Percentiles rank a stretch among this genome's conserved stretches.
Evolutionary conservation across 306 rosid genomes (phyloP).

Genomic region (Carpinus fangiana): DNA sequence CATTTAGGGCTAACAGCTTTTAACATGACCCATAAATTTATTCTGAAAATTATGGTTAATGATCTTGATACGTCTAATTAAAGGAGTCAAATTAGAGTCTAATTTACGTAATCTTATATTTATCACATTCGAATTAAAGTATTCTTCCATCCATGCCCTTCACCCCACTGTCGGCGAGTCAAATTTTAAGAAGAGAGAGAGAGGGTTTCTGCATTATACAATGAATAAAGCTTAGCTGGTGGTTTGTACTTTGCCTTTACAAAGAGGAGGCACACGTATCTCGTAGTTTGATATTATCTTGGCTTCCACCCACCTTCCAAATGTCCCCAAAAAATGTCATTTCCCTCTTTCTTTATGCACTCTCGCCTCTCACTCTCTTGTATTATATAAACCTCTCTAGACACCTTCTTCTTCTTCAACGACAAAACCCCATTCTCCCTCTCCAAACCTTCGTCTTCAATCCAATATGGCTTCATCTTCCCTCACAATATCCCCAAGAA

Average conservation of each 20-base stretch:
- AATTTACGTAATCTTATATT: too few species aligned
- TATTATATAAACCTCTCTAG: slow-evolving; percentile 41
- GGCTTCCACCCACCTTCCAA: slow-evolving; percentile 73
- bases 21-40: too few species aligned
- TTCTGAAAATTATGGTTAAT: too few species aligned
- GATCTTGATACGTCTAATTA: too few species aligned
- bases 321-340: slow-evolving; percentile 39
- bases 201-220: slow-evolving; percentile 17
- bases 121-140: too few species aligned
- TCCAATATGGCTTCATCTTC: slow-evolving; percentile 40
- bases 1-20: too few species aligned
- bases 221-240: slow-evolving; percentile 57
- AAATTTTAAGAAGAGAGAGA: slow-evolving; percentile 1
- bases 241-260: slow-evolving; percentile 51
- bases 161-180: slow-evolving; percentile 51
- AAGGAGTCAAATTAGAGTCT: too few species aligned
- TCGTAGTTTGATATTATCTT: slow-evolving; percentile 24
- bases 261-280: slow-evolving; percentile 47
- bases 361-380: slow-evolving; percentile 6
- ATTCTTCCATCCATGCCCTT: slow-evolving; percentile 21
- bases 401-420: slow-evolving; percentile 6
- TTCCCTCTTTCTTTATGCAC: slow-evolving; percentile 14
- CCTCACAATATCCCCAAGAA: slow-evolving; percentile 68
- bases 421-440: too few species aligned
- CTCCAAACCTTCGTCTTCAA: slow-evolving; percentile 15